These are phyloP conservation scores for Metschnikowia aberdeeniae DNA, from an alignment of 805 yeast genomes.

Conservation along the genomic window DNA sequence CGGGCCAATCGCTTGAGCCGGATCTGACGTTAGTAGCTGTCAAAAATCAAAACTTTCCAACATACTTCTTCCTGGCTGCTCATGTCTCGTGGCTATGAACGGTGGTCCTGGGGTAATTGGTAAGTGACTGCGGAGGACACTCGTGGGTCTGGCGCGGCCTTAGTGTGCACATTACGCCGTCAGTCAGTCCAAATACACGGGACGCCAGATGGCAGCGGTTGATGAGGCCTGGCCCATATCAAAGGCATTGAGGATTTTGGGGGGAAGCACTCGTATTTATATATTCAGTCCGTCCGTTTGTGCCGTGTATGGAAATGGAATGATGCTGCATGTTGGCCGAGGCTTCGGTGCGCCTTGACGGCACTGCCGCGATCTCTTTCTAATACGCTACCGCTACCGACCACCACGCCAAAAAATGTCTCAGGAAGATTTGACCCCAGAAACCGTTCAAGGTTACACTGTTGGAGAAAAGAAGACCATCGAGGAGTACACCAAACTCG, in stretches of 20 bases:
- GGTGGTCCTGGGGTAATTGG: not conserved
- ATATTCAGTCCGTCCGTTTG: not conserved
- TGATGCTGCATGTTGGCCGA: conserved; percentile 4
- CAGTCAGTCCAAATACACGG: no score
- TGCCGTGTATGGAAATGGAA: not conserved
- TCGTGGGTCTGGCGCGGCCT: not conserved
- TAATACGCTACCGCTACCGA: no score
- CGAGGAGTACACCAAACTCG: conserved; percentile 76
- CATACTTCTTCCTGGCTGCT: conserved; percentile 19
- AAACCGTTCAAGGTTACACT: conserved; percentile 58
- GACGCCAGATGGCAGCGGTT: no score
- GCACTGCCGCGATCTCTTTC: conserved; percentile 1
- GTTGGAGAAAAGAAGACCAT: conserved; percentile 72
- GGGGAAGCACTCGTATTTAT: no score
- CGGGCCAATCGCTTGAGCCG: conserved; percentile 53
- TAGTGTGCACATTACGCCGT: no score
- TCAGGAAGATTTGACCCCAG: conserved; percentile 54
- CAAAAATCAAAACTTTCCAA: not conserved
- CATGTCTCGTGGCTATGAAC: conserved; percentile 8
- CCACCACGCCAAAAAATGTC: conserved; percentile 15
- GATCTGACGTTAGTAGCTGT: conserved; percentile 27
- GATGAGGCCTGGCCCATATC: no score
- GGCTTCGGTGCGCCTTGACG: not conserved
- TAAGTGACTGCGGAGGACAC: not conserved
- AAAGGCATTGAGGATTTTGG: no score